Conservation (phyloP, 441 rosid genomes). For the Flueggea neowawraea region DNA sequence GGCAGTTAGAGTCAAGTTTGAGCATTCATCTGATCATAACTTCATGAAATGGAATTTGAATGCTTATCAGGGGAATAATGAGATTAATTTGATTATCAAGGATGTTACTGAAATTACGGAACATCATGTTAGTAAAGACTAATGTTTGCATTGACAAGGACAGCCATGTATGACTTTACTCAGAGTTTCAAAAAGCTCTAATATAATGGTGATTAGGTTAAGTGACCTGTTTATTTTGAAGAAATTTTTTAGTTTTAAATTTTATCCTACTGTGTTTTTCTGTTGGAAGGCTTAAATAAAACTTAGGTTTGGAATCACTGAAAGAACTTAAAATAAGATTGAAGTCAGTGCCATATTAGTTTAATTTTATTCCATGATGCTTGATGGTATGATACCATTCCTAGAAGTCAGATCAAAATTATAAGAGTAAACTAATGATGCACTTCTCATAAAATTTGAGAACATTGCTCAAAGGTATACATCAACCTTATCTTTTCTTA, state of each 20-base stretch:
- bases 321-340: slow-evolving; percentile 1
- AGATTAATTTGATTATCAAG: no score
- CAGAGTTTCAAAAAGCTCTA: slow-evolving; percentile 6
- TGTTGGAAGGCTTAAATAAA: not conserved
- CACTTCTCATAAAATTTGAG: not conserved
- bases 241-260: slow-evolving; percentile 13
- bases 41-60: no score
- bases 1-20: no score
- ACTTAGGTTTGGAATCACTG: slow-evolving; percentile 5
- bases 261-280: not conserved
- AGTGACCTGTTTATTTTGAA: slow-evolving; percentile 24
- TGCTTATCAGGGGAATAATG: no score
- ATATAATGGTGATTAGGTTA: slow-evolving; percentile 7
- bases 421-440: no score
- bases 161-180: slow-evolving; percentile 16
- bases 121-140: no score
- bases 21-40: no score
- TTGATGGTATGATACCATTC: not conserved
- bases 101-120: no score
- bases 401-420: no score
- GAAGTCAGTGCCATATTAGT: no score
- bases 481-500: not conserved
- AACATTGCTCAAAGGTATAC: not conserved
- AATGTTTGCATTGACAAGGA: slow-evolving; percentile 16
- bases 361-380: no score